Base-by-base conservation (phyloP, 228 moss, liverwort and hornwort species). In the Sphagnum fallax region DNA sequence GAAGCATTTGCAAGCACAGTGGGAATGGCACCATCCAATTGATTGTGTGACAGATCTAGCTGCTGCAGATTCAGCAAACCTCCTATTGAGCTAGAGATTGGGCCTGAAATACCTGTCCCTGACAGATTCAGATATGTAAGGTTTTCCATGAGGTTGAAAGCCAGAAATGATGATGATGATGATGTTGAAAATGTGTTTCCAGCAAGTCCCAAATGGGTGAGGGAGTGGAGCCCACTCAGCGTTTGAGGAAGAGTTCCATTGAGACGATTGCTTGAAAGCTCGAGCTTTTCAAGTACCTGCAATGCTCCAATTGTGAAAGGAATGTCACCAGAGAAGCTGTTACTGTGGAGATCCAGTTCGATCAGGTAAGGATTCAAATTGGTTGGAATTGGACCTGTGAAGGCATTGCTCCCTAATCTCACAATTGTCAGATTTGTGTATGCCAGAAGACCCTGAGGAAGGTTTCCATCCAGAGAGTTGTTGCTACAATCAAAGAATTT, bases 21-120 rank as follows among this genome's bases (percentile, higher is more conserved):
- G 52, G 89, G 80, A 51, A 90, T 82, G 51, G 65, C 66, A 8
- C 80, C 92, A 58, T 74, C 81, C 57, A 92, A 78, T 69, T 79
- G 79, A 14, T 92, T 89, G 73, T 69, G 71, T 8, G 89, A 92
- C 10, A 86, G 60, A 80, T 88, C 88, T 67, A 88, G 73, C 51
- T 51, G 52, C n/a, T 67, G 52, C 66, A 88, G 61, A 50, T 47
- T 72, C 53, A 4, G 53, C n/a, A 88, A 49, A 5, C 49, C 49
- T 51, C 75, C 75, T 67, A 84, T 63, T 6, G 77, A 67, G 47
- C 64, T 67, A 10, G 80, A 75, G 60, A 92, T 83, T 16, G 69
- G 62, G 53, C 91, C 89, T 67, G 63, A 68, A 50, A 90, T 50
- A 55, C 76, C 79, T 75, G 84, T 83, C 51, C 13, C 74, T 16